Evolutionary conservation across 768 basidiomycete species (phyloP).

Genomic region (Boletus rubropictus): DNA sequence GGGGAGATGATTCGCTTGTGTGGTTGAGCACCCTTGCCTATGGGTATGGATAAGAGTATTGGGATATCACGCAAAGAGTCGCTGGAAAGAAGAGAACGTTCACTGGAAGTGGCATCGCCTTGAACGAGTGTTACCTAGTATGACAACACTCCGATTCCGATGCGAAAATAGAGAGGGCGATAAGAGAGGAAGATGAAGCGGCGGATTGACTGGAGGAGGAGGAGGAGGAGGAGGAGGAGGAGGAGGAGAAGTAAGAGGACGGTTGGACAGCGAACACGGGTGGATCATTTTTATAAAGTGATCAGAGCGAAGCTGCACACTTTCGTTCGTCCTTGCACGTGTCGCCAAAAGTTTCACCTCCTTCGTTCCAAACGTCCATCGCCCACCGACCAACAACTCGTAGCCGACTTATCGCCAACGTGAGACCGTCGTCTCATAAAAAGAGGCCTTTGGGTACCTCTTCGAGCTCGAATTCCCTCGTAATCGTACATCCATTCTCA

Average conservation of each 20-base stretch:
- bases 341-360: neutral
- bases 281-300: slow-evolving; percentile 27
- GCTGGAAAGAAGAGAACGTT: neutral
- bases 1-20: neutral
- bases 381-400: neutral
- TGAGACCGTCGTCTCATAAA: neutral
- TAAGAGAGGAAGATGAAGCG: neutral
- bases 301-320: slow-evolving; percentile 24
- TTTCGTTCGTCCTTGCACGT: slow-evolving; percentile 24
- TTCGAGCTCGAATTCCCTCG: neutral
- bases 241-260: neutral
- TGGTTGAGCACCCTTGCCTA: neutral
- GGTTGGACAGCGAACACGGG: neutral
- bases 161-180: neutral
- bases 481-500: neutral
- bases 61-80: neutral
- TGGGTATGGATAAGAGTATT: neutral
- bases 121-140: neutral
- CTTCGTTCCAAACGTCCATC: neutral
- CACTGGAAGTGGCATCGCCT: slow-evolving; percentile 1
- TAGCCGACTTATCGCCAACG: slow-evolving; percentile 1
- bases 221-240: neutral
- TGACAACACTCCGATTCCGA: neutral
- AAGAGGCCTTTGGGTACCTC: neutral
- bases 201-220: neutral